A percentile compares a stretch with the other conserved stretches of the same genome.
These are phyloP conservation scores for Yamadazyma kanchanaburiensis DNA, from an alignment of 1,139 yeast genomes.

Conservation along the genomic window DNA sequence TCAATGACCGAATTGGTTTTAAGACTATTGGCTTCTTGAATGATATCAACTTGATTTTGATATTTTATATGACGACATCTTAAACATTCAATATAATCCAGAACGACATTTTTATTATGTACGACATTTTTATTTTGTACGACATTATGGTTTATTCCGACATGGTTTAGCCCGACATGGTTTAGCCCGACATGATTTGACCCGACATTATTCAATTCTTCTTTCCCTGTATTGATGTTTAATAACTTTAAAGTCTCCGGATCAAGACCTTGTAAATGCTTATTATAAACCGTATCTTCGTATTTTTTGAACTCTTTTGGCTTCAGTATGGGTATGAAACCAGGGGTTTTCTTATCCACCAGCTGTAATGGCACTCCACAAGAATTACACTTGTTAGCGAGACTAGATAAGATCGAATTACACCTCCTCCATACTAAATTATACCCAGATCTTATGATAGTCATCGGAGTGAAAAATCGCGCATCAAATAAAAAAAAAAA, in stretches of 20 bases:
- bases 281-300: conserved; percentile 7
- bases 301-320: conserved; percentile 7
- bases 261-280: conserved; percentile 4
- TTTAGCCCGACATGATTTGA: too few relatives aligned
- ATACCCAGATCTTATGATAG: not conserved
- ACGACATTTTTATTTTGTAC: too few relatives aligned
- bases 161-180: too few relatives aligned
- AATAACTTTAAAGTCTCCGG: conserved; percentile 19
- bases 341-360: conserved; percentile 5
- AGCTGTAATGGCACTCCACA: conserved; percentile 13
- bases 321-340: conserved; percentile 6
- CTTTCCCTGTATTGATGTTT: too few relatives aligned
- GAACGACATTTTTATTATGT: too few relatives aligned
- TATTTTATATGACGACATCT: conserved; percentile 55
- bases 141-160: too few relatives aligned
- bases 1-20: conserved; percentile 32
- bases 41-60: conserved; percentile 21
- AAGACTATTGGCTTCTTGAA: conserved; percentile 23
- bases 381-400: conserved; percentile 9
- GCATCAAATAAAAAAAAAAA: too few relatives aligned
- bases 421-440: not conserved
- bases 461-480: too few relatives aligned
- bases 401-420: conserved; percentile 1
- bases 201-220: too few relatives aligned
- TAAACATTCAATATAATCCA: conserved; percentile 34